A percentile compares a stretch with the other conserved stretches of the same genome.
phyloP scores from a whole-genome alignment of 768 basidiomycete species.

The Agaricus sinodeliciosus region DNA sequence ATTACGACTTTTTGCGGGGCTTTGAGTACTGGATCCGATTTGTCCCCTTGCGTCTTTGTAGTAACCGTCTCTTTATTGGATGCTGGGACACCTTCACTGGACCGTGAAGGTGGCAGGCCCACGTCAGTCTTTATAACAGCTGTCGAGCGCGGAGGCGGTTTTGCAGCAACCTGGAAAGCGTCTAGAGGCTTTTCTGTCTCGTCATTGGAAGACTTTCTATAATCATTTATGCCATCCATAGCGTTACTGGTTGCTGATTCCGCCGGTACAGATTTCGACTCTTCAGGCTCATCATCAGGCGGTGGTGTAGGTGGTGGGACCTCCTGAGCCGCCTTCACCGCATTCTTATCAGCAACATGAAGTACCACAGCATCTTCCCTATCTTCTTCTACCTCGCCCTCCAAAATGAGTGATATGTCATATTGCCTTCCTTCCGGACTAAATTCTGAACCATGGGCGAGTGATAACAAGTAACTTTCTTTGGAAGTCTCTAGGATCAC shows the following conservation, averaged over 20 bases:
- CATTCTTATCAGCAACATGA: constrained; percentile 10
- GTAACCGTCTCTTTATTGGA: constrained; percentile 3
- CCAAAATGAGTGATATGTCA: constrained; percentile 32
- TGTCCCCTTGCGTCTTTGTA: constrained; percentile 7
- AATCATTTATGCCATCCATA: neutral
- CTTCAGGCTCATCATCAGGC: neutral
- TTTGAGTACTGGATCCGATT: constrained; percentile 6
- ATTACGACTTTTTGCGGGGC: constrained; percentile 13
- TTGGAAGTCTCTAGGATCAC: constrained; percentile 35
- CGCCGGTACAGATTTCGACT: neutral
- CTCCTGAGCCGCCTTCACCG: constrained; percentile 4
- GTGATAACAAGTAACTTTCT: constrained; percentile 29
- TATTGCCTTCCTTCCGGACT: constrained; percentile 18
- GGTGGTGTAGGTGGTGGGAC: constrained; percentile 1
- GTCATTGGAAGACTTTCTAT: neutral
- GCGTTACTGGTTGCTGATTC: neutral
- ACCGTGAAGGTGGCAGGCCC: constrained; percentile 1
- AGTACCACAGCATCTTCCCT: constrained; percentile 15
- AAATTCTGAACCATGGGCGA: constrained; percentile 7
- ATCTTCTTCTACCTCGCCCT: constrained; percentile 23
- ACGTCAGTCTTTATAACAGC: neutral
- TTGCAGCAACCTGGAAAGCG: neutral
- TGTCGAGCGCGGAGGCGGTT: neutral
- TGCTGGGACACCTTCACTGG: constrained; percentile 7
- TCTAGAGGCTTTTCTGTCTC: neutral